Base-by-base conservation (phyloP, 805 yeast genomes). In the Barnettozyma salicaria region DNA sequence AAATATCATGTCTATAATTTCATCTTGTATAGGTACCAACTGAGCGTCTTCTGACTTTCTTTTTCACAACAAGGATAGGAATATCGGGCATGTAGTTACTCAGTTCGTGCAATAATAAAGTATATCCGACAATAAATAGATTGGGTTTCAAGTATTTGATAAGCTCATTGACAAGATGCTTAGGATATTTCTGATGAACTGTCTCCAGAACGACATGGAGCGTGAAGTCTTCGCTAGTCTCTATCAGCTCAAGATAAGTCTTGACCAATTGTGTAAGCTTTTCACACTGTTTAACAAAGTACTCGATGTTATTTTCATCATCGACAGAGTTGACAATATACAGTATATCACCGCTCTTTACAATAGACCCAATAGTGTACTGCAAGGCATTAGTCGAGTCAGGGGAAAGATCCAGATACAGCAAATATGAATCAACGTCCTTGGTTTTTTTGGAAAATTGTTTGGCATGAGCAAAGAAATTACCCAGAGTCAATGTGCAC, bases 281-380 rank as follows among this genome's bases (percentile, higher is more conserved):
- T 6, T 47, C 39, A 30, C 42, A 40, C 21, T 43, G 42, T 20
- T 32, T 45, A 32, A 45, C 27, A 28, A 37, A 44, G 14, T 36
- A 41, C 0, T 41, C 48, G 17, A 66, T 54, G 20, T 55, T 53
- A 17, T 58, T 61, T 27, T 63, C 64, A 41, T 63, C 67, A 47
- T 73, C 79, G 39, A 70, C 67, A 10, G 74, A 80, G 47, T 74
- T 73, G 19, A 54, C 34, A 16, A 86, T 74, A 55, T 83, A 85
- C 37, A 88, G 60, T 1, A 88, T 86, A 37, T 87, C 82, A 0
- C 92, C 92, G 52, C 85, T 88, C 17, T 79, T 81, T 32, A 88
- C 67, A 1, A 87, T 80, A 0, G 95, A 75, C 3, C 97, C 97
- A 48, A 89, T 68, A 29, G 88, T 75, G 83, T 96, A 88, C 51